Evolutionary conservation across 225 moss, liverwort and hornwort species (phyloP).

Genomic region (Pseudoscleropodium purum): DNA sequence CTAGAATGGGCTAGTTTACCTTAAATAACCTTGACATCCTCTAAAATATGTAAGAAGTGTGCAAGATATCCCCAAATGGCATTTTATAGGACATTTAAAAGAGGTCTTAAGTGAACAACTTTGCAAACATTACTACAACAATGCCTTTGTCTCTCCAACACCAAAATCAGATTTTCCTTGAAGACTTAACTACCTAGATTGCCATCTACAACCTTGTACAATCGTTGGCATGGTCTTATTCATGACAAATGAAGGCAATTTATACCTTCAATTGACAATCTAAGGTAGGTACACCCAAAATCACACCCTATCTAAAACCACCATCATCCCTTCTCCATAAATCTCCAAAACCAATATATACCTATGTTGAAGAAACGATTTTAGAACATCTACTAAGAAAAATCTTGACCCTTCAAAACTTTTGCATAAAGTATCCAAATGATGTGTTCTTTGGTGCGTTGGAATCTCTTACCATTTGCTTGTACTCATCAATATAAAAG

Average conservation of each 20-base stretch:
- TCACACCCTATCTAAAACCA: rapidly evolving
- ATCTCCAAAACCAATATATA: background rate
- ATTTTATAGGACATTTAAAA: background rate
- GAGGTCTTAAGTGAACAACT: background rate
- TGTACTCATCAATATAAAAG: background rate
- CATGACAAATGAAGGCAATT: background rate
- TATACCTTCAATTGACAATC: background rate
- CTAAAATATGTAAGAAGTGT: background rate
- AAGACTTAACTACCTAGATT: rapidly evolving
- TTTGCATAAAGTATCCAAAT: background rate
- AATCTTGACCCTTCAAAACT: background rate
- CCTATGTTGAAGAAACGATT: no score
- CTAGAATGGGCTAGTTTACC: background rate
- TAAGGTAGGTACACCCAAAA: no score
- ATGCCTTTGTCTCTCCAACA: background rate
- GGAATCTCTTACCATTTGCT: background rate
- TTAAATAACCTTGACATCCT: background rate
- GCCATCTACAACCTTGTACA: background rate
- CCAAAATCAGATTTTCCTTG: background rate
- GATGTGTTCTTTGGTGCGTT: background rate
- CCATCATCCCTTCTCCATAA: no score
- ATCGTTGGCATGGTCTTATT: background rate
- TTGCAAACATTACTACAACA: background rate
- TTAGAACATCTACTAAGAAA: background rate
- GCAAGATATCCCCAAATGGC: background rate